Evolutionary conservation across 176 grass and related monocot species (phyloP).

Genomic region (Triticum monococcum): DNA sequence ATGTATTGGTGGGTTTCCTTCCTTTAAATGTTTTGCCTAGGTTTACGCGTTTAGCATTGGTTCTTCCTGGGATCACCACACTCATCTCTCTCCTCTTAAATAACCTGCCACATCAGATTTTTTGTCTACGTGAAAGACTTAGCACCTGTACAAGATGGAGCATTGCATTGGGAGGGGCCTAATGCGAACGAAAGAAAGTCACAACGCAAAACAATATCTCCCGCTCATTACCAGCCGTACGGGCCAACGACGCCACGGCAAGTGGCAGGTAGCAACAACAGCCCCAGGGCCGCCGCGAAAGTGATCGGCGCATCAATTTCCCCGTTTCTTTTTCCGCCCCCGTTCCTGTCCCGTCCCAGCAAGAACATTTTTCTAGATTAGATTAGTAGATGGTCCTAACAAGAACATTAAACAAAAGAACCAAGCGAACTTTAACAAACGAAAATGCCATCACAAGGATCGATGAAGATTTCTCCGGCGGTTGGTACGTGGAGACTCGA

Average conservation of each 20-base stretch:
- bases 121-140: too few species aligned
- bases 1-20: too few species aligned
- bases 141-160: too few species aligned
- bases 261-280: neutral
- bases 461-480: neutral
- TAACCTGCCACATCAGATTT: too few species aligned
- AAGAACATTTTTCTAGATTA: neutral
- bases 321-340: neutral
- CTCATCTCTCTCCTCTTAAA: too few species aligned
- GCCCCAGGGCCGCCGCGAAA: neutral
- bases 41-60: too few species aligned
- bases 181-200: too few species aligned
- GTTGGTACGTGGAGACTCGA: neutral
- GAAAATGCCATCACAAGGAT: too few species aligned
- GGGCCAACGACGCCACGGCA: conserved; percentile 2
- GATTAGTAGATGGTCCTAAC: neutral
- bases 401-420: neutral
- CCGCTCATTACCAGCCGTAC: neutral
- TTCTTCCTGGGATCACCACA: too few species aligned
- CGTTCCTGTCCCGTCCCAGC: neutral
- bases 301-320: neutral
- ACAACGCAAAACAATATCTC: neutral
- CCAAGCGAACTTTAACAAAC: too few species aligned
- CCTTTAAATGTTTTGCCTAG: too few species aligned
- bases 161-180: too few species aligned